These are phyloP conservation scores for Debaryomycetaceae sp. DNA, from an alignment of 1,139 yeast genomes.

Conservation along the genomic window DNA sequence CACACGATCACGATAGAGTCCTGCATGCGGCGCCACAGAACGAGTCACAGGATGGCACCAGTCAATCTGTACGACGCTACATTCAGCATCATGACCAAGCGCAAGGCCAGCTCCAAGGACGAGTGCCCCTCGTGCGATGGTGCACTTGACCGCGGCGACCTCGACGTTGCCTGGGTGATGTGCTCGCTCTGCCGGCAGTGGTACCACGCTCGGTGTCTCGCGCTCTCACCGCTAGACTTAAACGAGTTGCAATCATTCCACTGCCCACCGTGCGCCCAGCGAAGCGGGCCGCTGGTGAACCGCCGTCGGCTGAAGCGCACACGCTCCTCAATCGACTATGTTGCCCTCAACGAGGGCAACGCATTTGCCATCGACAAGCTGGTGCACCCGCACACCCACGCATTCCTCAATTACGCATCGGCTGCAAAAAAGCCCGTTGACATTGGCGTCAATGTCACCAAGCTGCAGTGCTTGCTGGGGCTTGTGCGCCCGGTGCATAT, in stretches of 20 bases:
- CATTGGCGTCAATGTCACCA: background rate
- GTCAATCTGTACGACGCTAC: no score
- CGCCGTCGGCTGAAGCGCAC: constrained; percentile 57
- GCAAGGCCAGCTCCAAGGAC: constrained; percentile 10
- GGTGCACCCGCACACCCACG: constrained; percentile 56
- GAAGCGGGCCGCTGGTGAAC: constrained; percentile 49
- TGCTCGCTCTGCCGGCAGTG: constrained; percentile 60
- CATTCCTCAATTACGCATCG: constrained; percentile 2
- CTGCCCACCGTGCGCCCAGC: constrained; percentile 44
- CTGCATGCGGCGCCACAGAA: no score
- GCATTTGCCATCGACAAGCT: constrained; percentile 52
- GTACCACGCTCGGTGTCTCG: constrained; percentile 56
- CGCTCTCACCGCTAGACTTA: constrained; percentile 32
- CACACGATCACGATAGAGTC: no score
- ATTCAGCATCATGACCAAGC: no score
- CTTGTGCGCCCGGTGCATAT: constrained; percentile 26
- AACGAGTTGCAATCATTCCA: constrained; percentile 47
- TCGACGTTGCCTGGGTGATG: constrained; percentile 46
- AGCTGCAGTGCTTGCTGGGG: constrained; percentile 1
- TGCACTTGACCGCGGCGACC: no score
- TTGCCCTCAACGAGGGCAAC: constrained; percentile 76
- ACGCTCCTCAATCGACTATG: constrained; percentile 61
- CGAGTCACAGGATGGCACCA: no score
- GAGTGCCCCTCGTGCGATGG: constrained; percentile 22
- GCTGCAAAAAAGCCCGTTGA: background rate